Base-by-base conservation (phyloP, 2,329 filamentous ascomycete species). In the Emericellopsis atlantica region DNA sequence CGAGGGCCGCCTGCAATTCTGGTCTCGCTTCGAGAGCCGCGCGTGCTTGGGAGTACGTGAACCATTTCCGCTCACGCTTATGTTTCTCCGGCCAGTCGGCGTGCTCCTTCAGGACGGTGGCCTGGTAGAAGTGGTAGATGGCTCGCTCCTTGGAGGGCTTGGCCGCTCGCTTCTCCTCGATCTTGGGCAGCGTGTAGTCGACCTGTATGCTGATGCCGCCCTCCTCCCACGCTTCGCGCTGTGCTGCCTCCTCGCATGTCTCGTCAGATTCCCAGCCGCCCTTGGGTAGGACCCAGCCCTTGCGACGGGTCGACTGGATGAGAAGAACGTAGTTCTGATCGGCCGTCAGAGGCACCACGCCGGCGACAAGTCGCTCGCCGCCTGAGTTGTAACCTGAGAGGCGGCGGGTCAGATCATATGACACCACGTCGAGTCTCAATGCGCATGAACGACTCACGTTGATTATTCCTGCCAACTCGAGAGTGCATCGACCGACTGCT, bases 221-320 rank as follows among this genome's bases (percentile, higher is more conserved):
- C 66, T 96, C 92, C 67, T 96, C 92, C 92, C 92, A 96, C 45
- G 92, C 92, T 63, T 98, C 92, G 50, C 92, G 70, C 70, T 82
- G 64, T 42, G 92, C 92, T 43, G 92, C 85, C 58, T 90, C 76
- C 46, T 83, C 78, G 47, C 85, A 92, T 46, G 81, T 76, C 65
- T 98, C 92, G 62, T 98, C 92, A 29, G 79, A 82, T 62, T 98
- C 92, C 89, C 92, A 98, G 45, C 92, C 92, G 56, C 92, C 92
- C 61, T 98, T 98, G 45, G 92, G 92, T 44, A 98, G 72, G 35
- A 98, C 92, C 92, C 92, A 98, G 53, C 85, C 86, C 60, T 86
- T 86, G 53, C 88, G 81, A 48, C 86, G 78, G 40, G 85, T 90
- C 41, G 88, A 95, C 67, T 95, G 88, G 53, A 96, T 95, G 51